Conservation (phyloP, 495 filamentous ascomycete species). For the Hypomontagnella monticulosa region DNA sequence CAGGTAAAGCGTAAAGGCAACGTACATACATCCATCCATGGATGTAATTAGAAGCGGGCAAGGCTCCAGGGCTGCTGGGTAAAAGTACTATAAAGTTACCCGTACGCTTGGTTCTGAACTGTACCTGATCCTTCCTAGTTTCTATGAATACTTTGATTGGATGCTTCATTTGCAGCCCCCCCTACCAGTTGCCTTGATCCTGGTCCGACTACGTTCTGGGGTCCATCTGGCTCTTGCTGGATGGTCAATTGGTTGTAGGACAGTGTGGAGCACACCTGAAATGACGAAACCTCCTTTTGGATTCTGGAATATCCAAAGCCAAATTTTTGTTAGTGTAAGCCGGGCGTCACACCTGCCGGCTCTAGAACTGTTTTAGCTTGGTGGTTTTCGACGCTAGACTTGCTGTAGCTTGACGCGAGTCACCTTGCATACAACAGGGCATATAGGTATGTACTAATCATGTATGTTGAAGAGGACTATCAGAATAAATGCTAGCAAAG, state of each 20-base stretch:
- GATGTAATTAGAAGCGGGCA: slow-evolving; percentile 15
- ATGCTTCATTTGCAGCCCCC: slow-evolving; percentile 6
- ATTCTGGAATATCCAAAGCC: slow-evolving; percentile 3
- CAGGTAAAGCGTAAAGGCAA: too few species aligned
- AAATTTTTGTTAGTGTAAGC: slow-evolving; percentile 20
- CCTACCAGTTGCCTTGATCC: slow-evolving; percentile 14
- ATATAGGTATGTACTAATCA: too few species aligned
- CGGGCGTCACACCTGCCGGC: slow-evolving; percentile 25
- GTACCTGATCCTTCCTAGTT: slow-evolving; percentile 24
- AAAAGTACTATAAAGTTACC: neutral
- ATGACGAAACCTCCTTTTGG: slow-evolving; percentile 41
- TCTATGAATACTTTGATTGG: slow-evolving; percentile 23
- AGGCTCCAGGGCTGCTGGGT: slow-evolving; percentile 12
- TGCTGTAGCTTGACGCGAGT: neutral
- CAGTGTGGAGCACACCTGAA: slow-evolving; percentile 33
- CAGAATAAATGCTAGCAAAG: neutral
- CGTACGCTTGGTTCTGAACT: neutral
- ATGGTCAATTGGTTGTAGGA: slow-evolving; percentile 10
- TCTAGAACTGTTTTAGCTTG: slow-evolving; percentile 22
- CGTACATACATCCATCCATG: too few species aligned
- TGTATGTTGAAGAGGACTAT: too few species aligned
- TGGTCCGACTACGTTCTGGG: neutral
- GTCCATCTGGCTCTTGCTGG: neutral
- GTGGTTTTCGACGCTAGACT: slow-evolving; percentile 12
- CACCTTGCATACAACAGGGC: too few species aligned